A percentile compares a stretch with the other conserved stretches of the same genome.
These are phyloP conservation scores for Elaeagnus macrophylla DNA, from an alignment of 306 rosid genomes.

Conservation along the genomic window DNA sequence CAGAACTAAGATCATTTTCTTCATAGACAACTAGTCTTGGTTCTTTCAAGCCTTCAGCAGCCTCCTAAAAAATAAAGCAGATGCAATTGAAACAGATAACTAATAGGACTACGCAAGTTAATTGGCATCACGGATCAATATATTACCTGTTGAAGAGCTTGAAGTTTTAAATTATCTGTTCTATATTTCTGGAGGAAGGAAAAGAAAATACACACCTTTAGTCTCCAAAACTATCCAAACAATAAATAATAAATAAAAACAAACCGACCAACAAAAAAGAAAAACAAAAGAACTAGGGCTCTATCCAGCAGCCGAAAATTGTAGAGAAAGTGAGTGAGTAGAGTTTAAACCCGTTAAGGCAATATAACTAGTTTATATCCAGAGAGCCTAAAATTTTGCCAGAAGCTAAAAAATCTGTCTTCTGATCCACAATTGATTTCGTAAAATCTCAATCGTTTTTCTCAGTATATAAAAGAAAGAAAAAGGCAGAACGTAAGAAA, in stretches of 20 bases:
- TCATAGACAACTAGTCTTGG: slow-evolving; percentile 69
- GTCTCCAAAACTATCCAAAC: slow-evolving; percentile 8
- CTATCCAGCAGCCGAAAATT: no score
- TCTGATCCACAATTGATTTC: slow-evolving; percentile 1
- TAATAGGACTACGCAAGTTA: not conserved
- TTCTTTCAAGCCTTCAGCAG: slow-evolving; percentile 53
- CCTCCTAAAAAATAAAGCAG: slow-evolving; percentile 39
- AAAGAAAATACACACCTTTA: slow-evolving; percentile 24
- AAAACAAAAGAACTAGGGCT: not conserved
- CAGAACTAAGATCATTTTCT: slow-evolving; percentile 37
- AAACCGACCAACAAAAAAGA: slow-evolving; percentile 7
- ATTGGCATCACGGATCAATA: not conserved
- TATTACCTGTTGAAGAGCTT: slow-evolving; percentile 67
- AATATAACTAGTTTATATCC: no score
- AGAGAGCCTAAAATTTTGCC: no score
- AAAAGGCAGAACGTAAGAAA: not conserved
- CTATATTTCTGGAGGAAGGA: slow-evolving; percentile 60
- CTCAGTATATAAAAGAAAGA: slow-evolving; percentile 18
- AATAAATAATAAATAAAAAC: not conserved
- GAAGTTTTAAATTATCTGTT: slow-evolving; percentile 45
- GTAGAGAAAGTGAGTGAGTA: no score
- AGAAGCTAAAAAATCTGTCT: not conserved
- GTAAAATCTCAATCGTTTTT: not conserved
- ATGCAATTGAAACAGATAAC: slow-evolving; percentile 5
- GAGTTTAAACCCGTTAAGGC: no score